phyloP scores from a whole-genome alignment of 2,329 filamentous ascomycete genomes.

The Cadophora sp. region DNA sequence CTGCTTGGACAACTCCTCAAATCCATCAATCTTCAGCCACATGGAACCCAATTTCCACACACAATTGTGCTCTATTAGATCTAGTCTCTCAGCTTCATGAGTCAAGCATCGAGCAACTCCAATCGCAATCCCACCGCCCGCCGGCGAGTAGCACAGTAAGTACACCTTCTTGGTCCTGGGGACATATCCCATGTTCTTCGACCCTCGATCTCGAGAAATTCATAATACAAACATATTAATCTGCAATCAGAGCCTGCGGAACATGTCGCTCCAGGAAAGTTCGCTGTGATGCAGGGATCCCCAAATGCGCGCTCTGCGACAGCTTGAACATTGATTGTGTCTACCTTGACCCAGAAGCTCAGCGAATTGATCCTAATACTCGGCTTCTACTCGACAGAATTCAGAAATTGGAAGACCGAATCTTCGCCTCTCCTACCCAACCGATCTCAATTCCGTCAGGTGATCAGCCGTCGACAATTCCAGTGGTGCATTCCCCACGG shows the following conservation, averaged over 20 bases:
- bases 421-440: no score
- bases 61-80: no score
- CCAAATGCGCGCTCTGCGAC: background rate
- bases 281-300: background rate
- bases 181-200: no score
- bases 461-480: no score
- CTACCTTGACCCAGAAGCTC: constrained; percentile 2
- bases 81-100: background rate
- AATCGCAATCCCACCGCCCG: background rate
- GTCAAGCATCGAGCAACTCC: background rate
- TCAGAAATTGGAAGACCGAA: background rate
- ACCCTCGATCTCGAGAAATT: no score
- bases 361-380: background rate
- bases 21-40: background rate
- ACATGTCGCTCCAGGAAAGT: background rate
- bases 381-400: background rate
- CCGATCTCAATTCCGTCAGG: no score
- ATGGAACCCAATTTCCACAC: no score
- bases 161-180: background rate
- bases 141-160: background rate
- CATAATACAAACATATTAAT: background rate
- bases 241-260: background rate
- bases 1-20: background rate
- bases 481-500: no score
- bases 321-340: background rate